Evolutionary conservation across 1,284 basidiomycete genomes (phyloP), one percentile per base, ranked within the genome.

Genomic region (Tilletia horrida): DNA sequence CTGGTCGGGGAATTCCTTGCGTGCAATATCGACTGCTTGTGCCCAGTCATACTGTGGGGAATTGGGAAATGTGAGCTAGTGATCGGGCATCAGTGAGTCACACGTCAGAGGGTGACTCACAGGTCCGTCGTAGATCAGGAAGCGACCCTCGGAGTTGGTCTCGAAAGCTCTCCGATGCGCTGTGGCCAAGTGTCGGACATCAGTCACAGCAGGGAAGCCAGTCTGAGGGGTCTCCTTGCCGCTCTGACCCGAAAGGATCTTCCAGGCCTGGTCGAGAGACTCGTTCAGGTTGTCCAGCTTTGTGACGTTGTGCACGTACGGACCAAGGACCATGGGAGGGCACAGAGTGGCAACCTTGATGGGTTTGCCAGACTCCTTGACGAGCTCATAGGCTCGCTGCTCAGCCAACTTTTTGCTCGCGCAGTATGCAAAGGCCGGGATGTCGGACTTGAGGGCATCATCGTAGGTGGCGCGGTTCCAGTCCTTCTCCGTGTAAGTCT

Each of bases 361-460:
- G 13, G 27, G 14, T 11, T 35, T 59, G 18, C 55, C 31, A 29
- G 75, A 73, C 64, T 74, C 72, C 29, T 40, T 59, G 43, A 76
- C 73, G 63, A 78, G 82, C 2, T 80, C 67, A 84, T 83, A 84
- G 2, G 84, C 80, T 0, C 82, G 82, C 64, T 81, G 76, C 76
- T 92, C 90, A 1, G 90, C 89, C 1, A 91, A 83, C 27, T 31
- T 35, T 84, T 92, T 91, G 27, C 85, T 86, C 62, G 0, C 77
- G 2, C 72, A 72, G 70, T 83, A 83, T 40, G 87, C 86, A 16
- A 85, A 84, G 23, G 77, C 78, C 13, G n/a, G 88, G 83, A 61
- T 68, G 27, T 73, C 67, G 11, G 71, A 68, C 31, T 74, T 72
- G 65, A 73, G 73, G 21, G 71, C 66, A 29, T 74, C 68, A 48